Evolutionary conservation across 257 asterid species (phyloP).

Genomic region (Euphrasia confusa): DNA sequence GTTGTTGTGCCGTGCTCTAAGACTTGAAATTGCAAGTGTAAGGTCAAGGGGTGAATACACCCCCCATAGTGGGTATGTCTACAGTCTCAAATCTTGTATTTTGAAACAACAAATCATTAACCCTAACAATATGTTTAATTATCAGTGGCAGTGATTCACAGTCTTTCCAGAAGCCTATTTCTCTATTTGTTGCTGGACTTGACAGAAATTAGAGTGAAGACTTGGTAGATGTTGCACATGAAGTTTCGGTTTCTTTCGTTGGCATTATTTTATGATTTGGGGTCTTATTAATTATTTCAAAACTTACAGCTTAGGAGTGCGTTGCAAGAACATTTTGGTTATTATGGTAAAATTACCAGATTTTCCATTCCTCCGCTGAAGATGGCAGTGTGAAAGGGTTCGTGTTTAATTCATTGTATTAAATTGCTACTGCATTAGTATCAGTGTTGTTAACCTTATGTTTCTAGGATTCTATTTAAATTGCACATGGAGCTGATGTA

Average conservation of each 20-base stretch:
- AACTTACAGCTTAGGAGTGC: conserved; percentile 54
- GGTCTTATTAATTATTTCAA: background rate
- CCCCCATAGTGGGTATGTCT: conserved; percentile 52
- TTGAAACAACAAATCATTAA: no score
- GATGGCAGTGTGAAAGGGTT: conserved; percentile 72
- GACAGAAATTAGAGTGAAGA: conserved; percentile 42
- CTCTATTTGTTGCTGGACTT: conserved; percentile 68
- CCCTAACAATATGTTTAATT: background rate
- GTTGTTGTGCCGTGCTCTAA: conserved; percentile 57
- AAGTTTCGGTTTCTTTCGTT: background rate
- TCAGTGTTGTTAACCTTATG: background rate
- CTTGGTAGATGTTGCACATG: conserved; percentile 35
- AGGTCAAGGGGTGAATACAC: conserved; percentile 64
- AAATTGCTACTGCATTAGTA: no score
- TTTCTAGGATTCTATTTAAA: no score
- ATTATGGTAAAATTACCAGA: conserved; percentile 70
- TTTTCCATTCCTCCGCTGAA: conserved; percentile 47
- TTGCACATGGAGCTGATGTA: background rate
- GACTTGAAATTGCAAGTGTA: conserved; percentile 57
- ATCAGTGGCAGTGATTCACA: conserved; percentile 34
- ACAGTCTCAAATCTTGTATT: background rate
- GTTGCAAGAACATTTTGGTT: conserved; percentile 57
- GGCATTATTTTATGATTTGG: background rate
- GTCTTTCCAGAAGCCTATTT: conserved; percentile 45
- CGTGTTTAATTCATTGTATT: background rate